Evolutionary conservation across 306 rosid genomes (phyloP), one percentile per base, ranked within the genome.

Genomic region (Vachellia pachyceras): DNA sequence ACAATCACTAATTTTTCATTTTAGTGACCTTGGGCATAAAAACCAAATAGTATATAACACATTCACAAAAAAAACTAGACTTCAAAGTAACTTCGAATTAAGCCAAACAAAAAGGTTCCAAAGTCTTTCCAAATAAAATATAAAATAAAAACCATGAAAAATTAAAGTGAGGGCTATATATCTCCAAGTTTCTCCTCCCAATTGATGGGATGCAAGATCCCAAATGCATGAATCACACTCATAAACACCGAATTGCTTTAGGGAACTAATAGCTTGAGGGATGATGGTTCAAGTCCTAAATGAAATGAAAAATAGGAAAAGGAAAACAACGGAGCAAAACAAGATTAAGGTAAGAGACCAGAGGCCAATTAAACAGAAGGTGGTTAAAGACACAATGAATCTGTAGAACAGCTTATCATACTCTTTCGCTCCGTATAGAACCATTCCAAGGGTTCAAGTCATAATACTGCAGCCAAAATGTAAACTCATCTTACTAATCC

Each of bases 171-270:
- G 0, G 4, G 37, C 23, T 18, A 13, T 35, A 29, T 29, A 29
- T 0, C 60, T 73, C 20, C 57, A 74, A 41, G 41, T 29, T 29
- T 57, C 54, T 66, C 39, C 13, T 42, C 8, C 68, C n/a, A 61
- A 58, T 46, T 45, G 58, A 45, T 46, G 25, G 52, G 52, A 75
- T 22, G 68, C 84, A 74, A 74, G 49, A 29, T 69, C 25, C 14
- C 69, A 75, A 60, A 82, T 37, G 72, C 57, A 70, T 58, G 18
- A 45, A 72, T 25, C 69, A 64, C 63, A 50, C 72, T 35, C 52
- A 76, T n/a, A 33, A 69, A 71, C 73, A 69, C 44, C 57, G 54
- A 4, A 50, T 18, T 66, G 49, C 39, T 36, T 68, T 37, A 57
- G 72, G 13, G 77, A 52, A 72, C 75, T 20, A 69, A 8, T 25